These are phyloP conservation scores for Tremella yokohamensis DNA, from an alignment of 768 basidiomycete species.

Conservation along the genomic window DNA sequence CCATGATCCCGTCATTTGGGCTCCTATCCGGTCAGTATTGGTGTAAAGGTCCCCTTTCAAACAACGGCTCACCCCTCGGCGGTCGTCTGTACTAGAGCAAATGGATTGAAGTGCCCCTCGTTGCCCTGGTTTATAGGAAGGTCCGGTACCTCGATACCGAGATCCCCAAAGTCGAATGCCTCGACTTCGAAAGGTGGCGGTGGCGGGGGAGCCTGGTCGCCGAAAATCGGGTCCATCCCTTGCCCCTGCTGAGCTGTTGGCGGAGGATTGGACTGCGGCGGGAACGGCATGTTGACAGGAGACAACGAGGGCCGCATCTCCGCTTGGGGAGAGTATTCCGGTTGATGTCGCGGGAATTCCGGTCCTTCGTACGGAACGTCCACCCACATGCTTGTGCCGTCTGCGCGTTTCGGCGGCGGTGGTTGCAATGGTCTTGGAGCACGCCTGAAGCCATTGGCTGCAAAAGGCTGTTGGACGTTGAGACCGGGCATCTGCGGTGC, in stretches of 20 bases:
- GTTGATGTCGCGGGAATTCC: neutral
- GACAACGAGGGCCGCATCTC: too few species aligned
- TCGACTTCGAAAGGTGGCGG: constrained; percentile 14
- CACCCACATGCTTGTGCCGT: constrained; percentile 3
- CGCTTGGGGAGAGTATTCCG: too few species aligned
- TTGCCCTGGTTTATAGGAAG: constrained; percentile 6
- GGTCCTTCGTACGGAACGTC: constrained; percentile 1
- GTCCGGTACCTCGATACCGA: constrained; percentile 30
- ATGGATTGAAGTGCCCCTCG: constrained; percentile 42
- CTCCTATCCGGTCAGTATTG: constrained; percentile 9
- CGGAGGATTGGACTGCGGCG: too few species aligned
- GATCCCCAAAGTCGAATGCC: constrained; percentile 36
- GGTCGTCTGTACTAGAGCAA: constrained; percentile 44
- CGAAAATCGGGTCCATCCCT: too few species aligned
- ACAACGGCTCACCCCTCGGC: constrained; percentile 32
- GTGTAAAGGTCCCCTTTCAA: neutral
- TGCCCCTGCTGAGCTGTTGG: too few species aligned
- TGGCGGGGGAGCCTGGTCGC: too few species aligned
- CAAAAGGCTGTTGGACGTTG: constrained; percentile 49
- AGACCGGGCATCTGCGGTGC: constrained; percentile 48
- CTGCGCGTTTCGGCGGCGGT: constrained; percentile 22
- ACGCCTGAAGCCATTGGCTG: constrained; percentile 15
- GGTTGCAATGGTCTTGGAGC: constrained; percentile 44
- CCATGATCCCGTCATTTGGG: constrained; percentile 22
- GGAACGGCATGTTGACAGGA: too few species aligned